Conservation (phyloP, 2,329 filamentous ascomycete genomes). For the Aureobasidium subglaciale region DNA sequence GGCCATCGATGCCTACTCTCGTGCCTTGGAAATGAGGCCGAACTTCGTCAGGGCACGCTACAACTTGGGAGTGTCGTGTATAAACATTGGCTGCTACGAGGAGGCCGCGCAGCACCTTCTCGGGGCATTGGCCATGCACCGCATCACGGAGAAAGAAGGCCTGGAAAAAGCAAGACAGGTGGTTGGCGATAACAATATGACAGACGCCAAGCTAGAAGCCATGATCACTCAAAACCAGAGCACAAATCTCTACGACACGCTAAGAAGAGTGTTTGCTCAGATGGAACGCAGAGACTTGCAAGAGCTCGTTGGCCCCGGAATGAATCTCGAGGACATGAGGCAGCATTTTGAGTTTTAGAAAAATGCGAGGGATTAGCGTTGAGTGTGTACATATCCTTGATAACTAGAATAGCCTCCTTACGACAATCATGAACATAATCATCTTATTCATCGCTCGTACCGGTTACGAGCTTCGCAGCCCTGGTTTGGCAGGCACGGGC, state of each 20-base stretch:
- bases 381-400: background rate
- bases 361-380: background rate
- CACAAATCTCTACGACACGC: conserved; percentile 92
- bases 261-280: conserved; percentile 89
- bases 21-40: conserved; percentile 78
- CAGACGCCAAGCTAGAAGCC: conserved; percentile 69
- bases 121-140: conserved; percentile 90
- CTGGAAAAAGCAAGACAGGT: conserved; percentile 77
- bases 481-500: background rate
- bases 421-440: background rate
- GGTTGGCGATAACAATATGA: conserved; percentile 43
- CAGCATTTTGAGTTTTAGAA: conserved; percentile 78
- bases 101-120: conserved; percentile 91
- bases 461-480: background rate
- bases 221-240: conserved; percentile 94
- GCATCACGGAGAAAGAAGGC: conserved; percentile 79
- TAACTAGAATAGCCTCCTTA: background rate
- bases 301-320: conserved; percentile 78
- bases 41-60: conserved; percentile 97
- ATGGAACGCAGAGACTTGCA: conserved; percentile 86
- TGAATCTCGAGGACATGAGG: conserved; percentile 84
- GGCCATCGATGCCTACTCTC: conserved; percentile 92
- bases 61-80: conserved; percentile 92
- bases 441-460: background rate
- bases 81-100: conserved; percentile 92